phyloP scores from a whole-genome alignment of 352 stramenopile species.

The Phytophthora meadii region DNA sequence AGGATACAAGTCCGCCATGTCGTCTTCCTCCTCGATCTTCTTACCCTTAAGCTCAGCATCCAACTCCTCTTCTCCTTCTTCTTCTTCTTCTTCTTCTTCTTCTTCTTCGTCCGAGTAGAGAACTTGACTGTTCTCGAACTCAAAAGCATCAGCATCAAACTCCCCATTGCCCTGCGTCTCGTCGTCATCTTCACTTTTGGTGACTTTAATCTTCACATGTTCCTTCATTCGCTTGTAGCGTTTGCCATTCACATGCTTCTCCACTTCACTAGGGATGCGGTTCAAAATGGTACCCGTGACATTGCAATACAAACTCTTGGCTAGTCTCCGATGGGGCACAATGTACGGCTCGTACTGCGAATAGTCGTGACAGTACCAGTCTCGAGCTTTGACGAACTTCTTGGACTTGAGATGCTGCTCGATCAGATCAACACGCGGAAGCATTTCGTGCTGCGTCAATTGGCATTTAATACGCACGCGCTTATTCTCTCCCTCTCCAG shows the following conservation, averaged over 20 bases:
- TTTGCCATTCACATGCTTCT: slow-evolving; percentile 91
- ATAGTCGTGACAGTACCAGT: slow-evolving; percentile 92
- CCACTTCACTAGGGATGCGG: slow-evolving; percentile 87
- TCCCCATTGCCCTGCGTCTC: slow-evolving; percentile 36
- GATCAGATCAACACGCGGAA: slow-evolving; percentile 66
- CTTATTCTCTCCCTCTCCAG: slow-evolving; percentile 49
- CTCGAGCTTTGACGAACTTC: slow-evolving; percentile 81
- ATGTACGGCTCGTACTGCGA: slow-evolving; percentile 93
- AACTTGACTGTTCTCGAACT: slow-evolving; percentile 83
- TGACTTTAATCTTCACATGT: slow-evolving; percentile 64
- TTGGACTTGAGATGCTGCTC: slow-evolving; percentile 76
- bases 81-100: slow-evolving; percentile 20
- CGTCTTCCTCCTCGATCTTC: slow-evolving; percentile 44
- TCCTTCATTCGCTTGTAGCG: slow-evolving; percentile 85
- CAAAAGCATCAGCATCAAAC: slow-evolving; percentile 84
- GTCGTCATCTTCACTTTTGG: slow-evolving; percentile 41
- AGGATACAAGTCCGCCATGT: slow-evolving; percentile 74
- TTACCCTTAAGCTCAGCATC: slow-evolving; percentile 15
- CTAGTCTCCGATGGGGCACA: slow-evolving; percentile 81
- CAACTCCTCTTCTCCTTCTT: slow-evolving; percentile 38
- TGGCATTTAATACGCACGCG: slow-evolving; percentile 73
- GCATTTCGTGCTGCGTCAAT: slow-evolving; percentile 83
- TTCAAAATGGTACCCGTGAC: slow-evolving; percentile 89
- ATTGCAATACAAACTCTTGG: slow-evolving; percentile 90
- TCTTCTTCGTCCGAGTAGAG: slow-evolving; percentile 76